Percentiles rank a stretch among this genome's conserved stretches.
Evolutionary conservation across 2,329 filamentous ascomycete genomes (phyloP).

Genomic region (Sarocladium kiliense): DNA sequence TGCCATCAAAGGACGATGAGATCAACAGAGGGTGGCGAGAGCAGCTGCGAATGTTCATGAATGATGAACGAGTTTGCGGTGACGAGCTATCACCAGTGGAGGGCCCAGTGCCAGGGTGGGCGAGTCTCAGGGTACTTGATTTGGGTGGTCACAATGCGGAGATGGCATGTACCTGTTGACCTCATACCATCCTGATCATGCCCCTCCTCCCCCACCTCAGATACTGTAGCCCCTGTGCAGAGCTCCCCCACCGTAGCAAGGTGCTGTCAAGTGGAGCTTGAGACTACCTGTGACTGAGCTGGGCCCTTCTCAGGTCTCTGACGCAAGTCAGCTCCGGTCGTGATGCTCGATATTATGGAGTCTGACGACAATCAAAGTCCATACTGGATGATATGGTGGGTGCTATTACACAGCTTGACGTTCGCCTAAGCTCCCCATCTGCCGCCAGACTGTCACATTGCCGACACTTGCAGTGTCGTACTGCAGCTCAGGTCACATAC

Average conservation of each 20-base stretch:
- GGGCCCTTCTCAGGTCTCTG: too few relatives aligned
- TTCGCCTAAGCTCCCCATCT: too few relatives aligned
- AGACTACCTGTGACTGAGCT: too few relatives aligned
- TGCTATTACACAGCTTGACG: too few relatives aligned
- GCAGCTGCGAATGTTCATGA: background rate
- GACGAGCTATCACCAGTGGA: background rate
- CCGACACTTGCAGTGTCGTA: background rate
- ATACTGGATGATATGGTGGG: too few relatives aligned
- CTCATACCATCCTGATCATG: background rate
- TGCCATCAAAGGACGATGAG: background rate
- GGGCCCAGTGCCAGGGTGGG: too few relatives aligned
- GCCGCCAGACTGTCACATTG: background rate
- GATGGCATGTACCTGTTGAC: background rate
- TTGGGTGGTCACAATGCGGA: background rate
- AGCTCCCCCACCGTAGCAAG: background rate
- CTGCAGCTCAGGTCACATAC: background rate
- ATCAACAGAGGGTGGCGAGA: background rate
- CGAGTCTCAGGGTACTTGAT: background rate
- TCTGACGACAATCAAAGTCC: too few relatives aligned
- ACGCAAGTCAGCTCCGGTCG: too few relatives aligned
- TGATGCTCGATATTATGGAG: too few relatives aligned
- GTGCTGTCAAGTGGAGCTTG: too few relatives aligned
- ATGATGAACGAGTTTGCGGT: constrained; percentile 8
- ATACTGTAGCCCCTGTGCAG: background rate
- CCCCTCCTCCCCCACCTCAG: background rate